Base-by-base conservation (phyloP, 2,329 filamentous ascomycete species). In the Colletotrichum incanum region DNA sequence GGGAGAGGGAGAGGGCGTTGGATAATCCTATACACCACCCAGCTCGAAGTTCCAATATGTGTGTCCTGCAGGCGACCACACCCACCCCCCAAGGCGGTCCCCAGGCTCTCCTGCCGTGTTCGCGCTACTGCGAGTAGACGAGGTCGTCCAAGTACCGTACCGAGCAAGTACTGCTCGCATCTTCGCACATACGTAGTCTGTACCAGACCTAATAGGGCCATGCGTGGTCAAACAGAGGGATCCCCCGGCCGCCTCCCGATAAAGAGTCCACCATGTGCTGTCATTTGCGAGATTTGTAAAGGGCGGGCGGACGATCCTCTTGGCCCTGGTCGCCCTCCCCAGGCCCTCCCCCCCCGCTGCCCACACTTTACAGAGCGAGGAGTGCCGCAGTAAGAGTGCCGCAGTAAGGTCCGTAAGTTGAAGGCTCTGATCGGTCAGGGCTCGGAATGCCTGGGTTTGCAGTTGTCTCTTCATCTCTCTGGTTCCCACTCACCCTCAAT, bases 51-150 rank as follows among this genome's bases (percentile, higher is more conserved):
- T 60, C 59, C 69, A 65, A 72, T 54, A 34, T 68, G 65, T 31
- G 34, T 72, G 70, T 23, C 60, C 70, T 72, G 66, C 59, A 70
- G 65, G 65, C 43, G 70, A 60, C 65, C 41, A 70, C 58, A 54
- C 52, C 47, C 70, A 72, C 54, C 56, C 59, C 62, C 39, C 39
- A 39, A 52, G 37, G 26, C 39, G 41, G 26, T 18, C 50, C 69
- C 69, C 52, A 50, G 56, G 70, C 60, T 58, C 41, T 39, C 39
- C 39, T 59, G 43, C 34, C 41, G 62, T 62, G 67, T 62, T 70
- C 63, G 71, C 67, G 45, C 70, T 72, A 65, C 70, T 64, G 65
- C 56, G 23, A 31, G 37, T 54, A 54, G 65, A 72, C 69, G 56
- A 72, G 59, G 58, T 64, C 37, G 34, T 39, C 43, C 20, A 63